These are phyloP conservation scores for Hypoxylon fuscum DNA, from an alignment of 495 filamentous ascomycete species.

Conservation along the genomic window DNA sequence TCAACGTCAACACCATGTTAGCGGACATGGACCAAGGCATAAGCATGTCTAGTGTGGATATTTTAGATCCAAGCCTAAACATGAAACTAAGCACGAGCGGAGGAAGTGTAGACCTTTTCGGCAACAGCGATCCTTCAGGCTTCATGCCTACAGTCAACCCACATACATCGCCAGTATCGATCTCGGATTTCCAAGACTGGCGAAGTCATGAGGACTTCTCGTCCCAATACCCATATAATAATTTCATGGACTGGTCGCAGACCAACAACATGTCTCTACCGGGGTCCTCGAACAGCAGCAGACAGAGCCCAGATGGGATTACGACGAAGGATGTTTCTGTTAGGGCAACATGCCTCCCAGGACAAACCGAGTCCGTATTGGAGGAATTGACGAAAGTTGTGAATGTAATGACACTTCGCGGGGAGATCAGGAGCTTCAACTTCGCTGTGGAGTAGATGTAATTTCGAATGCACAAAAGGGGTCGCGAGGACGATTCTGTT, in stretches of 20 bases:
- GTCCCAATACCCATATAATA: not conserved
- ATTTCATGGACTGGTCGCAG: not conserved
- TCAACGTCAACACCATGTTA: not conserved
- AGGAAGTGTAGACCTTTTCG: not conserved
- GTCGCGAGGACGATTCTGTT: no score
- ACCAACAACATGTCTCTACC: not conserved
- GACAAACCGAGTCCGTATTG: not conserved
- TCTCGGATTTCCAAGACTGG: slow-evolving; percentile 1
- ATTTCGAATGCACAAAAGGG: not conserved
- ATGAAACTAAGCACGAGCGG: not conserved
- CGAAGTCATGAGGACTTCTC: not conserved
- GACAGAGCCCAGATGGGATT: not conserved
- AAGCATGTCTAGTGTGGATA: not conserved
- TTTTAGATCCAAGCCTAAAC: not conserved
- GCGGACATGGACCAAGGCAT: not conserved
- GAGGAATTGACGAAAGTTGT: not conserved
- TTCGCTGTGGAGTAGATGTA: not conserved
- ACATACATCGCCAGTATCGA: not conserved
- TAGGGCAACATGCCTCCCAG: not conserved
- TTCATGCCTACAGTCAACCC: not conserved
- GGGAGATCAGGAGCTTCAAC: not conserved
- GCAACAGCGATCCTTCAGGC: not conserved
- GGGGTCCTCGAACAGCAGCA: not conserved
- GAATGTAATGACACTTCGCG: not conserved
- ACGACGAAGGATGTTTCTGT: not conserved